Evolutionary conservation across 129 eudicot genomes (phyloP), one percentile per base, ranked within the genome.

Genomic region (Heracleum sosnowskyi): DNA sequence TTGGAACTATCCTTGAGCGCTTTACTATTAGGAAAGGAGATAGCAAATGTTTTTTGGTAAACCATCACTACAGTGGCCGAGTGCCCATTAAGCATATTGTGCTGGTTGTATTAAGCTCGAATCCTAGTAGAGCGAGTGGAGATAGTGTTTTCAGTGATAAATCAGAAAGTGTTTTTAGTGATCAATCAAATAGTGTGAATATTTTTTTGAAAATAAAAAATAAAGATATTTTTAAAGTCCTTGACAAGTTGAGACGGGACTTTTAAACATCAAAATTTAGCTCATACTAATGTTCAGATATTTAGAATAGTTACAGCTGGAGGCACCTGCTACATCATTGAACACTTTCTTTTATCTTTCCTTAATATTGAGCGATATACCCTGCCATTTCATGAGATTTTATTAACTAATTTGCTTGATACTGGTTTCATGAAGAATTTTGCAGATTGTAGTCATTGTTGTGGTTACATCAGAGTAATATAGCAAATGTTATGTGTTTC

Each of bases 401-500:
- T 68, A 17, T 17, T 68, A 17, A 69, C 11, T 36, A 36, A 18
- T 36, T 22, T 35, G 46, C 16, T 11, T 37, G 74, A 35, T 69
- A 45, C 42, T 69, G 45, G 73, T 60, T 60, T 11, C 1, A 1
- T 1, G 7, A 9, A 60, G 16, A 34, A 26, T 60, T 8, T n/a
- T 9, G 33, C 68, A n/a, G 29, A 60, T 22, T 24, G 68, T 60
- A n/a, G 15, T n/a, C 34, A 10, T 60, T 24, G 33, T 57, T 57
- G 57, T 16, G 8, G 42, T 0, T 36, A 36, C 44, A 17, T 69
- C 24, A 34, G 74, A 69, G 9, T 69, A 34, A 35, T n/a, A 12
- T 39, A 22, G 40, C 11, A 24, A 11, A 39, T 63, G 37, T 41
- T 26, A 10, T 31, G 73, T 46, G 55, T 83, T 83, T 64, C 89